Conservation (phyloP, 2,329 filamentous ascomycete species). For the Dothiorella sarmentorum region DNA sequence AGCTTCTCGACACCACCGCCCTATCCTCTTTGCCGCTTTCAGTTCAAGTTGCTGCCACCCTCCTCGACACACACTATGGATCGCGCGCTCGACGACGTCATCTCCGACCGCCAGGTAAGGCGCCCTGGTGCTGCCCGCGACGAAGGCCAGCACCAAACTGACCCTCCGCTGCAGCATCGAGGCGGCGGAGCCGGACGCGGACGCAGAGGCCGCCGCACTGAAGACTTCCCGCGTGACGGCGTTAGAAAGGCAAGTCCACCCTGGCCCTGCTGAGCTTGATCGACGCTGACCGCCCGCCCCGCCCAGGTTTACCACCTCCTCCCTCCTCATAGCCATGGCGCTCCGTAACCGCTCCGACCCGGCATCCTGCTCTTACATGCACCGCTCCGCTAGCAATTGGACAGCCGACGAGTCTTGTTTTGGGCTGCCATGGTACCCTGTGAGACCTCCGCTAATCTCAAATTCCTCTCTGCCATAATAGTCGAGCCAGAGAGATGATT, state of each 20-base stretch:
- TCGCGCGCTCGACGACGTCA: slow-evolving; percentile 62
- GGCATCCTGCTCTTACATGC: slow-evolving; percentile 19
- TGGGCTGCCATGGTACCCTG: slow-evolving; percentile 22
- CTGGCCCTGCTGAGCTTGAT: background rate
- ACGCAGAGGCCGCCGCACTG: slow-evolving; percentile 42
- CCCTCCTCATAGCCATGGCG: slow-evolving; percentile 38
- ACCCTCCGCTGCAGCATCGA: slow-evolving; percentile 22
- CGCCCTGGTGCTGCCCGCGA: background rate
- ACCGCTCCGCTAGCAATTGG: slow-evolving; percentile 23
- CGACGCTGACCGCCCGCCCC: background rate
- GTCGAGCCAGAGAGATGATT: slow-evolving; percentile 47
- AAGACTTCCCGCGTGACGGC: slow-evolving; percentile 71
- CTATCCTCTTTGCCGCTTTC: background rate
- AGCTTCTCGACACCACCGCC: background rate
- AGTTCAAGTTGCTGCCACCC: background rate
- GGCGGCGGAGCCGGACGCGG: slow-evolving; percentile 27
- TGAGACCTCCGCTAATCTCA: slow-evolving; percentile 35
- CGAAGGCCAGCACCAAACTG: slow-evolving; percentile 1
- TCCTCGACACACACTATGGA: slow-evolving; percentile 56
- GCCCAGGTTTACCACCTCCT: slow-evolving; percentile 19
- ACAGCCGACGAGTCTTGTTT: slow-evolving; percentile 33
- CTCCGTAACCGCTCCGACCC: slow-evolving; percentile 12
- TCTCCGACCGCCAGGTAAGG: slow-evolving; percentile 56
- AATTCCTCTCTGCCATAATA: slow-evolving; percentile 31
- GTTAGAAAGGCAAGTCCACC: slow-evolving; percentile 71